Base-by-base conservation (phyloP, 257 asterid genomes). In the Nicotiana noctiflora region DNA sequence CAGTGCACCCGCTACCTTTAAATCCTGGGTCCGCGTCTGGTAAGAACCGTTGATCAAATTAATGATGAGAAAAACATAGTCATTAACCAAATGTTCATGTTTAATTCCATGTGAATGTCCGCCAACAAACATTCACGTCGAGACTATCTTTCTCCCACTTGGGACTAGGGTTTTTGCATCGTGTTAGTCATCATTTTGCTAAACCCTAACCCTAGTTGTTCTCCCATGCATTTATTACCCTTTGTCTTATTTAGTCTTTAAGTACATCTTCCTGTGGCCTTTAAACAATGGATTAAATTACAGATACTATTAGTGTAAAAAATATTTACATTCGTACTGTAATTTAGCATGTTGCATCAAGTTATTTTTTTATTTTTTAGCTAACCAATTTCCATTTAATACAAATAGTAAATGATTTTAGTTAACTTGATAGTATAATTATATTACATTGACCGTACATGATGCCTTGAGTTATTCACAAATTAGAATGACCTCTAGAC, bases 71-170 rank as follows among this genome's bases (percentile, higher is more conserved):
- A 79, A 32, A 5, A 51, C 8, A 15, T 14, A 65, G 76, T 53
- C 59, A 60, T 75, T 62, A 60, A 67, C 70, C 40, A 79, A 79
- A 68, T 68, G 74, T 83, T 84, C 78, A 83, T 79, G 84, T 77
- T 80, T 63, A 63, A 29, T 63, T 84, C 85, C 89, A 89, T 86
- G 92, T 89, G 95, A 93, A 92, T 90, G 90, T 87, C 86, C 84
- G 81, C 90, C 89, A 93, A 93, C 97, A 92, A 93, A 92, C 97
- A 93, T 91, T 91, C 97, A 91, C 94, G 95, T 93, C 66, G 97
- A 91, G 85, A 86, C 89, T 85, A 83, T 87, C 80, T 89, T 81
- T 76, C 87, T 81, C 86, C 44, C 11, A 87, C 82, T 89, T 83
- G 88, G 88, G 86, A 80, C 81, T 86, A 84, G 91, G 86, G 82